Conservation (phyloP, 148 eudicot species). For the Chenopodium quinoa region DNA sequence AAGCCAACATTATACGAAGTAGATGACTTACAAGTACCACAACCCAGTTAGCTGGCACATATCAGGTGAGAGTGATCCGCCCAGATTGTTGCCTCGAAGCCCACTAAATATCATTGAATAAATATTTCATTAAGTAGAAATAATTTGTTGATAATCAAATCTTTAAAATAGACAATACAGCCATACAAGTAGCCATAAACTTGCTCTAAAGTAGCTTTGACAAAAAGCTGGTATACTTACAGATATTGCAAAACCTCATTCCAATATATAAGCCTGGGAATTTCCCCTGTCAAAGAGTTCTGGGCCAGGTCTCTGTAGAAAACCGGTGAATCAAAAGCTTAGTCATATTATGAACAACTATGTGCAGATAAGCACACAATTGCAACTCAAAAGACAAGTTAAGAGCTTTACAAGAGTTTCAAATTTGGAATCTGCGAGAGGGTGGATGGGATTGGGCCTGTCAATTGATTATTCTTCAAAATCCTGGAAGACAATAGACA, state of each 20-base stretch:
- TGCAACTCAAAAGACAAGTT: not conserved
- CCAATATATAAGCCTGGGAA: conserved; percentile 96
- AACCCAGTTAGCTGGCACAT: conserved; percentile 95
- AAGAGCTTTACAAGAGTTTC: conserved; percentile 60
- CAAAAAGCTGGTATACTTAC: conserved; percentile 39
- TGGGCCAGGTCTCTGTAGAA: conserved; percentile 83
- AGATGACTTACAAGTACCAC: conserved; percentile 95
- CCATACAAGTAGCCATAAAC: not conserved
- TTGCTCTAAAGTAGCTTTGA: not conserved
- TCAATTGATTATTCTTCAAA: conserved; percentile 83
- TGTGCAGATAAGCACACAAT: not conserved
- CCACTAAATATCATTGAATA: conserved; percentile 49
- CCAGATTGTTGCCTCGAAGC: conserved; percentile 80
- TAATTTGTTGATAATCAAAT: not conserved
- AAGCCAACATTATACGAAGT: not conserved
- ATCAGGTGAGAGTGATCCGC: conserved; percentile 79
- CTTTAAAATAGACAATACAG: not conserved
- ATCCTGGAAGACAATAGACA: conserved; percentile 42
- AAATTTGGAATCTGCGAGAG: conserved; percentile 93
- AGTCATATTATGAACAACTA: not conserved
- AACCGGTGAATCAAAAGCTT: not conserved
- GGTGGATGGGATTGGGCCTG: conserved; percentile 96
- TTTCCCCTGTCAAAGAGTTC: conserved; percentile 88
- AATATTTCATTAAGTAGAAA: not conserved
- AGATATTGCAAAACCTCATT: conserved; percentile 94